These are phyloP conservation scores for Fomitopsis schrenkii DNA, from an alignment of 1,284 basidiomycete species.

Conservation along the genomic window DNA sequence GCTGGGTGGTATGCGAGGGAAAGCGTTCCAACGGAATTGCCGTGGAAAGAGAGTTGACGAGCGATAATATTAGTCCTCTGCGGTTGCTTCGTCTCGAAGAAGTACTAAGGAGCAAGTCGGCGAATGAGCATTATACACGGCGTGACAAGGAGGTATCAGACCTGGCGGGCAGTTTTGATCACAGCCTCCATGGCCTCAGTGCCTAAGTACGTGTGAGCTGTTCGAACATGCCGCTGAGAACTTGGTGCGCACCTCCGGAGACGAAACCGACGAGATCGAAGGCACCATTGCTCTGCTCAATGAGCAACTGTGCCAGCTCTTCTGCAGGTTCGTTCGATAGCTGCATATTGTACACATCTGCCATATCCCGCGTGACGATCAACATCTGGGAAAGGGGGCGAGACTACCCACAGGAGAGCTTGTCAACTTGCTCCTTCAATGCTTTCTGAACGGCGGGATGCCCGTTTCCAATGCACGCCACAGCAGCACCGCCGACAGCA, in stretches of 20 bases:
- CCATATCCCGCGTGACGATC: background rate
- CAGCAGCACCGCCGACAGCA: constrained; percentile 81
- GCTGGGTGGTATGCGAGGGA: constrained; percentile 61
- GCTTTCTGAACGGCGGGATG: constrained; percentile 69
- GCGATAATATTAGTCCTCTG: constrained; percentile 76
- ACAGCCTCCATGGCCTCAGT: constrained; percentile 84
- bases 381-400: background rate
- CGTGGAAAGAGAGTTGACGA: constrained; percentile 79
- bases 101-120: constrained; percentile 45
- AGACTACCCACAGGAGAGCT: constrained; percentile 58
- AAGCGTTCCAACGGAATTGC: constrained; percentile 74
- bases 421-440: constrained; percentile 73
- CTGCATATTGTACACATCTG: constrained; percentile 83
- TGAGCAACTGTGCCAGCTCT: constrained; percentile 60
- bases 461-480: constrained; percentile 72
- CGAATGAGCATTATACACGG: background rate
- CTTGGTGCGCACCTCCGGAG: constrained; percentile 55
- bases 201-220: constrained; percentile 36
- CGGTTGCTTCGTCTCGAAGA: constrained; percentile 62
- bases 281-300: constrained; percentile 63
- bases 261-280: constrained; percentile 67
- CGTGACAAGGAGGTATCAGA: constrained; percentile 19
- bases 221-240: background rate
- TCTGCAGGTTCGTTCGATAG: constrained; percentile 76
- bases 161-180: constrained; percentile 77